These are phyloP conservation scores for Quercus alba DNA, from an alignment of 306 rosid genomes.

Conservation along the genomic window DNA sequence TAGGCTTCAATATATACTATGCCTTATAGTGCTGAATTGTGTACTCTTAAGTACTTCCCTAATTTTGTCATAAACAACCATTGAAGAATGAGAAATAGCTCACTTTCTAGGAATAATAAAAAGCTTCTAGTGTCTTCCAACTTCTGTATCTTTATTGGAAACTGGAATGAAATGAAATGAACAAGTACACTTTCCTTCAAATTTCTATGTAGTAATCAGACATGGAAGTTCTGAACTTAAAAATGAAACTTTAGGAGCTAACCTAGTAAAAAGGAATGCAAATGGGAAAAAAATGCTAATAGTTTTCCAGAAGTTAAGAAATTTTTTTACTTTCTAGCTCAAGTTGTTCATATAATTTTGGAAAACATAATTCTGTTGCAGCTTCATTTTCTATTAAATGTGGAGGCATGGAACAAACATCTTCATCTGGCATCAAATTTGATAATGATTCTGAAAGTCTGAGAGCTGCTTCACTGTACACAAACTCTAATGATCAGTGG, in stretches of 20 bases:
- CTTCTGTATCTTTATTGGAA: background rate
- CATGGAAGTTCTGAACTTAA: background rate
- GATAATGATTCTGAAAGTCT: conserved; percentile 28
- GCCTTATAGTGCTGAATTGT: background rate
- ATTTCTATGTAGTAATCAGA: background rate
- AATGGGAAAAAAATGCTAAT: background rate
- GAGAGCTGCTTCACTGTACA: conserved; percentile 29
- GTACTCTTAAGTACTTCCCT: background rate
- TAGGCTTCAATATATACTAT: background rate
- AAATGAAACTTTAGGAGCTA: background rate
- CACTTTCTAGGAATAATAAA: background rate
- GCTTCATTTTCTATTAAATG: conserved; percentile 38
- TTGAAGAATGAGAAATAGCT: background rate
- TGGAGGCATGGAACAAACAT: conserved; percentile 21
- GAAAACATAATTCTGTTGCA: background rate
- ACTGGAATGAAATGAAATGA: background rate
- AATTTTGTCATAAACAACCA: no score
- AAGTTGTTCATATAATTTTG: background rate
- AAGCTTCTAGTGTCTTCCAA: background rate
- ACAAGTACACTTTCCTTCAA: background rate
- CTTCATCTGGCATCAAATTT: conserved; percentile 23
- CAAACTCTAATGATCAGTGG: conserved; percentile 22
- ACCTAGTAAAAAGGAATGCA: background rate
- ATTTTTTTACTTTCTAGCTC: background rate
- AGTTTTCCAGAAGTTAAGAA: background rate